Evolutionary conservation across 2,329 filamentous ascomycete genomes (phyloP), one percentile per base, ranked within the genome.

Genomic region (Aspergillus pseudoglaucus): DNA sequence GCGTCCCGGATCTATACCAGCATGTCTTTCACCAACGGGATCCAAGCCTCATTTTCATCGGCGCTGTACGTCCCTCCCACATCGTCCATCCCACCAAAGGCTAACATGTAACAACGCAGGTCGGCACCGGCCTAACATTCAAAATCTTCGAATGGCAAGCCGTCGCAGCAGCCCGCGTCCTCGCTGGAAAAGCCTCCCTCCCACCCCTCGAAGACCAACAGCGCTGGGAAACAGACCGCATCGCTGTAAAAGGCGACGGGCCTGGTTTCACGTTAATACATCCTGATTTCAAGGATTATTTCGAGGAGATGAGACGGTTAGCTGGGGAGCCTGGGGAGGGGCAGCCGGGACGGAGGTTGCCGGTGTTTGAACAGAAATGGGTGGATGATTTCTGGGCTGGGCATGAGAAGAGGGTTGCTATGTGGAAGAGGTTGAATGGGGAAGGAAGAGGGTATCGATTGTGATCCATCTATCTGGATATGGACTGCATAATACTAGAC

Each of bases 121-220:
- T 68, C 20, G 62, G 63, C 8, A 66, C 61, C 1, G 66, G 66
- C 1, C 53, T 87, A 23, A 86, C 83, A 0, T 86, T 87, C 67
- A 84, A 82, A 59, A 75, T 85, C 32, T 84, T 83, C 49, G 83
- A 85, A 65, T 85, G 80, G 79, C 82, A 85, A 60, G 81, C 81
- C 7, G 81, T 84, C 0, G 71, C 79, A 2, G 79, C 76, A 0
- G 81, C 82, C 1, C 69, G 82, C 0, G 63, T 83, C 1, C 70
- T 85, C 0, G 75, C 82, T 0, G 79, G 79, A 0, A 71, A 79
- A 1, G 75, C 74, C 0, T 63, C 53, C 0, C 63, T 84, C 1
- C 82, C 82, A 0, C 53, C 74, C 0, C 39, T 67, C 0, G 64
- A 69, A 18, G 77, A 76, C 45, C 79, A 80, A 68, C 55, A 66